phyloP scores from a whole-genome alignment of 225 moss, liverwort and hornwort species.

The Takakia lepidozioides region DNA sequence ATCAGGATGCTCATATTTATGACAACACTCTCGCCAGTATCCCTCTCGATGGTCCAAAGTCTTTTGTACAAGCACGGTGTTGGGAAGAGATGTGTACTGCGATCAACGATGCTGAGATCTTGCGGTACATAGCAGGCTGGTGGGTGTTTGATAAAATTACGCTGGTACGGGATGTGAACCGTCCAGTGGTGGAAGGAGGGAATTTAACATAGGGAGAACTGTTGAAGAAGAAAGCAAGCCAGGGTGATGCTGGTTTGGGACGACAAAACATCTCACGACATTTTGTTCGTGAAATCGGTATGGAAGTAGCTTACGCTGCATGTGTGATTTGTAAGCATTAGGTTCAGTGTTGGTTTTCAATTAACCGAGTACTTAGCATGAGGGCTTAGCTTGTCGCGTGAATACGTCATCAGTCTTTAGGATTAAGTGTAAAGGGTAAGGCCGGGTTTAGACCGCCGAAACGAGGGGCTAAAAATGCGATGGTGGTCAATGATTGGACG shows the following conservation, averaged over 20 bases:
- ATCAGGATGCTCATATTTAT: conserved; percentile 48
- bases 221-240: conserved; percentile 41
- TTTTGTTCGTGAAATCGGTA: too few relatives aligned
- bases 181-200: conserved; percentile 24
- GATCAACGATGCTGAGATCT: conserved; percentile 39
- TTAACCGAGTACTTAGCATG: too few relatives aligned
- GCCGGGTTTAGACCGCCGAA: too few relatives aligned
- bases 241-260: conserved; percentile 56
- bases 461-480: too few relatives aligned
- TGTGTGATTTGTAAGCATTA: too few relatives aligned
- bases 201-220: conserved; percentile 36
- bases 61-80: conserved; percentile 25
- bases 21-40: conserved; percentile 30
- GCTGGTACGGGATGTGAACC: conserved; percentile 26
- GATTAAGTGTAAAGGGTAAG: too few relatives aligned
- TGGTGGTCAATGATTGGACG: too few relatives aligned
- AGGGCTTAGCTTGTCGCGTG: too few relatives aligned
- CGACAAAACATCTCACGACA: conserved; percentile 58
- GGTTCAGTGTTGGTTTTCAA: too few relatives aligned
- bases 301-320: too few relatives aligned
- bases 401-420: too few relatives aligned
- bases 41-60: conserved; percentile 22
- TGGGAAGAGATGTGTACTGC: conserved; percentile 50
- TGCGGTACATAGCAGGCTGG: conserved; percentile 52
- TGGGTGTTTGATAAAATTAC: conserved; percentile 29